These are phyloP conservation scores for Dioscorea dumetorum DNA, from an alignment of 106 monocot genomes.

Conservation along the genomic window DNA sequence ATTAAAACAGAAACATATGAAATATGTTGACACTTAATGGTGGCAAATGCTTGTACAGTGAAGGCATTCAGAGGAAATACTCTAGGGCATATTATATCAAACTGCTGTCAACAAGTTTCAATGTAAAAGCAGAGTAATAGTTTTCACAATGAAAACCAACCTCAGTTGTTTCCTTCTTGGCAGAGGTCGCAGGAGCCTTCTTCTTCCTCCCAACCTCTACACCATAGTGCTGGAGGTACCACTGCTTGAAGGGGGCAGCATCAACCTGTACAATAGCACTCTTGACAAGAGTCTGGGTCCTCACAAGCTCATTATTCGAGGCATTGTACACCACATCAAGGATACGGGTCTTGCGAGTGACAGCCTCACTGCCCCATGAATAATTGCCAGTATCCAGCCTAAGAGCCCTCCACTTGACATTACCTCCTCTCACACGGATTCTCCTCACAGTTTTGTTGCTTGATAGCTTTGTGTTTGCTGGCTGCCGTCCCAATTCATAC, in stretches of 20 bases:
- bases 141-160: slow-evolving; percentile 4
- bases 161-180: slow-evolving; percentile 56
- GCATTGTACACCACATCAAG: slow-evolving; percentile 90
- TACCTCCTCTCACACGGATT: slow-evolving; percentile 77
- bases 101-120: too few relatives aligned
- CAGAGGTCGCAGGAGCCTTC: slow-evolving; percentile 6
- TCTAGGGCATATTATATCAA: too few relatives aligned
- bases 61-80: too few relatives aligned
- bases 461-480: slow-evolving; percentile 76
- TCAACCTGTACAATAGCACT: slow-evolving; percentile 87
- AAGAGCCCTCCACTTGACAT: slow-evolving; percentile 88
- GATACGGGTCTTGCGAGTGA: slow-evolving; percentile 75
- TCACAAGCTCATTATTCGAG: slow-evolving; percentile 85
- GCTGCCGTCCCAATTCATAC: slow-evolving; percentile 52
- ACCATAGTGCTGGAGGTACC: slow-evolving; percentile 89
- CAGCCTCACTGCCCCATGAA: slow-evolving; percentile 87
- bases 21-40: too few relatives aligned
- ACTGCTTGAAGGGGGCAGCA: slow-evolving; percentile 89
- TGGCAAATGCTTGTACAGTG: too few relatives aligned
- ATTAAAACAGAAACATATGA: too few relatives aligned
- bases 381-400: slow-evolving; percentile 83
- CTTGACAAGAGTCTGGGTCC: slow-evolving; percentile 88
- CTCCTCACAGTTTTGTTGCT: slow-evolving; percentile 92
- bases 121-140: too few relatives aligned
- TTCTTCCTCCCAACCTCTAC: slow-evolving; percentile 85